A percentile compares a stretch with the other conserved stretches of the same genome.
Conservation (phyloP, 1,284 basidiomycete genomes). For the Sanguinoderma infundibulare region DNA sequence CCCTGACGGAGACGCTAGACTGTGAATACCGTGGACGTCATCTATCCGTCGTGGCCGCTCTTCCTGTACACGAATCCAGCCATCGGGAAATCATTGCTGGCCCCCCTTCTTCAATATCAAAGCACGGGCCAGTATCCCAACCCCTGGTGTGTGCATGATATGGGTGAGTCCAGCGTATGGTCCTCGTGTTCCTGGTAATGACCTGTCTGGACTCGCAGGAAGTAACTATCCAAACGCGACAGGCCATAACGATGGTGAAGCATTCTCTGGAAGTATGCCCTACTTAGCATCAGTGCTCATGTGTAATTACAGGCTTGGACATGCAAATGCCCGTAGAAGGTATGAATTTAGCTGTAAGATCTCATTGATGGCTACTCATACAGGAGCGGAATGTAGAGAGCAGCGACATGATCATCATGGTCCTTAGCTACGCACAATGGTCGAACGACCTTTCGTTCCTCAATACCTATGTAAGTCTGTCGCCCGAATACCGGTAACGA, state of each 20-base stretch:
- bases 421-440: slow-evolving; percentile 67
- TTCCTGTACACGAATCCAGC: slow-evolving; percentile 66
- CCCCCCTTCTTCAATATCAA: slow-evolving; percentile 69
- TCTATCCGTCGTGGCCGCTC: slow-evolving; percentile 70
- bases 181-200: not conserved
- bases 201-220: slow-evolving; percentile 32
- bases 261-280: not conserved
- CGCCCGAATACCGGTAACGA: not conserved
- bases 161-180: slow-evolving; percentile 42
- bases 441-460: slow-evolving; percentile 59
- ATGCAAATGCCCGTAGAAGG: slow-evolving; percentile 68
- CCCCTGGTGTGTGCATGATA: slow-evolving; percentile 65
- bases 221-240: slow-evolving; percentile 49
- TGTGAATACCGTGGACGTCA: slow-evolving; percentile 76
- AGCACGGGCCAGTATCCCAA: slow-evolving; percentile 68
- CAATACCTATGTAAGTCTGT: slow-evolving; percentile 51
- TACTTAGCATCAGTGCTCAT: slow-evolving; percentile 3
- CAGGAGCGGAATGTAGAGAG: slow-evolving; percentile 47
- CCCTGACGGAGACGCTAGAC: slow-evolving; percentile 44
- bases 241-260: slow-evolving; percentile 62
- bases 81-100: slow-evolving; percentile 63
- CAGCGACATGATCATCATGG: slow-evolving; percentile 80
- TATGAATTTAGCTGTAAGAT: slow-evolving; percentile 19
- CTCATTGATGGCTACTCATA: no score
- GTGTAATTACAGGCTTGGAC: slow-evolving; percentile 43